These are phyloP conservation scores for Coniochaeta sp. DNA, from an alignment of 2,329 filamentous ascomycete genomes.

Conservation along the genomic window DNA sequence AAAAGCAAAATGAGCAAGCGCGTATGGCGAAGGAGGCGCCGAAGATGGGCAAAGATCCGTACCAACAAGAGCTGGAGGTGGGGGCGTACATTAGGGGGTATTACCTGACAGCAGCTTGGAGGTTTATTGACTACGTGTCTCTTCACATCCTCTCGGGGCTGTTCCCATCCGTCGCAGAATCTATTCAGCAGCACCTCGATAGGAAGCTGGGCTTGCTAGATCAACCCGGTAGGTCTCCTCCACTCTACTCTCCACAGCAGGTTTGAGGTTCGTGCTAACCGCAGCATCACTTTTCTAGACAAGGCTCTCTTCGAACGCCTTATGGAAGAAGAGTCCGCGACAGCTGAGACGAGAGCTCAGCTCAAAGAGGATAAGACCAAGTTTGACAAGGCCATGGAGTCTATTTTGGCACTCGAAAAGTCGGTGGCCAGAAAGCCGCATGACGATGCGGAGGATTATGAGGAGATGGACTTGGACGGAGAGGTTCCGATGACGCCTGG, in stretches of 20 bases:
- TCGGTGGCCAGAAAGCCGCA: neutral
- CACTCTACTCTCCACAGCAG: neutral
- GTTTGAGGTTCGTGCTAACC: neutral
- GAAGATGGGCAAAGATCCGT: conserved; percentile 51
- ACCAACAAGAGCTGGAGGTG: conserved; percentile 51
- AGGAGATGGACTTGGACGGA: neutral
- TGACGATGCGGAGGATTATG: neutral
- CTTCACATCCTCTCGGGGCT: conserved; percentile 41
- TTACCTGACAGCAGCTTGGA: conserved; percentile 57
- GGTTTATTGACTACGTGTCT: conserved; percentile 53
- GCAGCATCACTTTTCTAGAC: conserved; percentile 7
- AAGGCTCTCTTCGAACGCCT: conserved; percentile 9
- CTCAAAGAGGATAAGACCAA: conserved; percentile 12
- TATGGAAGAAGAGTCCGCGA: conserved; percentile 15
- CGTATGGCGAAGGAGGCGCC: conserved; percentile 31
- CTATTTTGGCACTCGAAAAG: conserved; percentile 16
- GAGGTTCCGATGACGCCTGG: neutral
- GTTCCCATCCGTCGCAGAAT: conserved; percentile 33
- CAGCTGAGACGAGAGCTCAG: conserved; percentile 10
- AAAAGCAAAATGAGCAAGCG: conserved; percentile 34
- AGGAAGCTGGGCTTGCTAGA: conserved; percentile 32
- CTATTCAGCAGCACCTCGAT: conserved; percentile 35
- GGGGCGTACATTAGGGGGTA: conserved; percentile 60
- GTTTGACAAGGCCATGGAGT: conserved; percentile 17
- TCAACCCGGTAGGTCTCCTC: conserved; percentile 16